Conservation (phyloP, 306 rosid species). For the Mucuna pruriens region DNA sequence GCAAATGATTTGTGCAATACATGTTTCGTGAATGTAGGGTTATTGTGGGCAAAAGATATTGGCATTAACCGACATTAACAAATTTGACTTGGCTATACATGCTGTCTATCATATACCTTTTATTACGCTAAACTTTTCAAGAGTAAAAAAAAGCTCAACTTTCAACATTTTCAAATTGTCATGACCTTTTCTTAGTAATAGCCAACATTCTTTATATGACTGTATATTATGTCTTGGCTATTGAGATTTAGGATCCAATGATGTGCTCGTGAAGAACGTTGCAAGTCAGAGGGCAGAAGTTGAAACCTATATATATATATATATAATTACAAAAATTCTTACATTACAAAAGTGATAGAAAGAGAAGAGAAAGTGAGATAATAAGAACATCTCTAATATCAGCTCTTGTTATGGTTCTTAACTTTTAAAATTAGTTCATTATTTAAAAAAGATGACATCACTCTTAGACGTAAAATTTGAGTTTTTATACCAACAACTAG, state of each 20-base stretch:
- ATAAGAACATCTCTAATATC: too few species aligned
- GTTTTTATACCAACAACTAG: too few species aligned
- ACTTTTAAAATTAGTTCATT: too few species aligned
- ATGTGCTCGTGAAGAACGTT: too few species aligned
- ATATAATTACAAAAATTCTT: too few species aligned
- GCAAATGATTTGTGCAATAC: slow-evolving; percentile 4
- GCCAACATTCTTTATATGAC: neutral
- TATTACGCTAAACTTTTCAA: slow-evolving; percentile 6
- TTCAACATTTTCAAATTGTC: slow-evolving; percentile 15
- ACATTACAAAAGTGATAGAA: too few species aligned
- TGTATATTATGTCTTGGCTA: neutral
- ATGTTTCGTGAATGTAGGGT: slow-evolving; percentile 17
- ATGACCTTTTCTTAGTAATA: neutral
- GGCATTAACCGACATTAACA: neutral
- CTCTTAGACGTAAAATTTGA: too few species aligned
- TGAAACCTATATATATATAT: too few species aligned
- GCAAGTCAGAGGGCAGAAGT: too few species aligned
- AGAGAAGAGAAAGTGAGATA: too few species aligned
- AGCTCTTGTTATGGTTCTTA: too few species aligned
- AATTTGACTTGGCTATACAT: neutral
- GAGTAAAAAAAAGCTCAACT: slow-evolving; percentile 4
- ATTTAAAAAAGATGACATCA: too few species aligned
- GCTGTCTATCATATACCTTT: neutral
- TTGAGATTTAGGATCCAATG: slow-evolving; percentile 12
- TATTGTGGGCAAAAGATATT: neutral